Evolutionary conservation across 2,329 filamentous ascomycete genomes (phyloP).

Genomic region (Periconia sp.): DNA sequence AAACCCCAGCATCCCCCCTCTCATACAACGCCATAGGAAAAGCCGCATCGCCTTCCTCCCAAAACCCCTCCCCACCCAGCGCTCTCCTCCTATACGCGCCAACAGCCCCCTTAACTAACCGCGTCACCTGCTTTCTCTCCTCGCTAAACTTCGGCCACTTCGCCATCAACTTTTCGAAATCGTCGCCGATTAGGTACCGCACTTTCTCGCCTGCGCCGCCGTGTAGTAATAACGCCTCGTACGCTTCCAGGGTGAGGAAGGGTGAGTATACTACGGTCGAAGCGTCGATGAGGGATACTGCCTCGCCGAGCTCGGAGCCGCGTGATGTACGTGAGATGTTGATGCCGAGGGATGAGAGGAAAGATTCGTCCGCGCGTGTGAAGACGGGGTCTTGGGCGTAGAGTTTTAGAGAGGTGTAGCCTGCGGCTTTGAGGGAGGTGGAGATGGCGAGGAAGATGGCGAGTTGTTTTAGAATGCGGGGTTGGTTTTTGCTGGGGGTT

Average conservation of each 20-base stretch:
- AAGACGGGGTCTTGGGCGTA: conserved; percentile 37
- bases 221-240: conserved; percentile 13
- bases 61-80: conserved; percentile 24
- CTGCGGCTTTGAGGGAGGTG: conserved; percentile 7
- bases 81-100: conserved; percentile 16
- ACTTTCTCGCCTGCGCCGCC: conserved; percentile 1
- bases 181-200: conserved; percentile 27
- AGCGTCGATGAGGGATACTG: conserved; percentile 18
- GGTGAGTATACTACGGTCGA: conserved; percentile 30
- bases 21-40: conserved; percentile 34
- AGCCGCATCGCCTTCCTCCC: conserved; percentile 23
- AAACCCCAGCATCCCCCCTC: conserved; percentile 1
- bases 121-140: conserved; percentile 25
- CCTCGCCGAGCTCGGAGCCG: conserved; percentile 26
- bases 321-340: conserved; percentile 26
- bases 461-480: conserved; percentile 31
- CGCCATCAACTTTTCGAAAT: conserved; percentile 26
- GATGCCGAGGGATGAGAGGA: conserved; percentile 22
- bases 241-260: conserved; percentile 28
- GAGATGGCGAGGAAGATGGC: conserved; percentile 26
- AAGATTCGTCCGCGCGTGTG: conserved; percentile 27
- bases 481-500: conserved; percentile 17
- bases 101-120: conserved; percentile 14
- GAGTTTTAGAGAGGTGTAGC: conserved; percentile 10
- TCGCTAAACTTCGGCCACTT: conserved; percentile 33